A percentile compares a stretch with the other conserved stretches of the same genome.
These are phyloP conservation scores for Aspergillus chevalieri DNA, from an alignment of 2,329 filamentous ascomycete genomes.

Conservation along the genomic window DNA sequence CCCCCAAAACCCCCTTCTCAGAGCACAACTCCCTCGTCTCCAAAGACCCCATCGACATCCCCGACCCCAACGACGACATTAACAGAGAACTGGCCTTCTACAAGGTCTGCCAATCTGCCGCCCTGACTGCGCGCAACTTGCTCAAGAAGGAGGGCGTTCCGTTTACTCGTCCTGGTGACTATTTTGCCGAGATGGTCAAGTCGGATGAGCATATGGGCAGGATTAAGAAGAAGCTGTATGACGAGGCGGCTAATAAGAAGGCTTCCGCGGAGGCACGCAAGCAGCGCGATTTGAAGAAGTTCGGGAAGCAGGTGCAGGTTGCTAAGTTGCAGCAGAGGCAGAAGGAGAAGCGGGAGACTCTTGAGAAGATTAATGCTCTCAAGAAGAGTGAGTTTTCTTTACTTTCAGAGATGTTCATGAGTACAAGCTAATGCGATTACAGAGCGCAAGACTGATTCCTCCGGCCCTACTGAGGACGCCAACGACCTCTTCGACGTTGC, in stretches of 20 bases:
- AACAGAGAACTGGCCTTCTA: conserved; percentile 91
- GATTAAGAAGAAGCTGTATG: conserved; percentile 87
- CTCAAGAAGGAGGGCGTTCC: conserved; percentile 76
- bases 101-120: conserved; percentile 77
- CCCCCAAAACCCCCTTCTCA: conserved; percentile 67
- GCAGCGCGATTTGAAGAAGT: conserved; percentile 95
- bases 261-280: conserved; percentile 84
- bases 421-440: conserved; percentile 10
- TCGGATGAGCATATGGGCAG: conserved; percentile 97
- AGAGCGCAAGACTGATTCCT: conserved; percentile 71
- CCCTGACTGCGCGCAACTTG: conserved; percentile 62
- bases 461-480: conserved; percentile 60
- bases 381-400: conserved; percentile 76
- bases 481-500: conserved; percentile 87
- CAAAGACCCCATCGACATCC: conserved; percentile 62
- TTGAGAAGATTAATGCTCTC: conserved; percentile 90
- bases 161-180: conserved; percentile 86
- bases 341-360: conserved; percentile 83
- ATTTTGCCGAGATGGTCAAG: conserved; percentile 99
- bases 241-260: conserved; percentile 88
- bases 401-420: conserved; percentile 12
- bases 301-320: conserved; percentile 96
- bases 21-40: conserved; percentile 74
- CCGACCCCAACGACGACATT: conserved; percentile 84
- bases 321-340: conserved; percentile 91